These are phyloP conservation scores for Aureobasidium melanogenum DNA, from an alignment of 2,329 filamentous ascomycete species.

Conservation along the genomic window DNA sequence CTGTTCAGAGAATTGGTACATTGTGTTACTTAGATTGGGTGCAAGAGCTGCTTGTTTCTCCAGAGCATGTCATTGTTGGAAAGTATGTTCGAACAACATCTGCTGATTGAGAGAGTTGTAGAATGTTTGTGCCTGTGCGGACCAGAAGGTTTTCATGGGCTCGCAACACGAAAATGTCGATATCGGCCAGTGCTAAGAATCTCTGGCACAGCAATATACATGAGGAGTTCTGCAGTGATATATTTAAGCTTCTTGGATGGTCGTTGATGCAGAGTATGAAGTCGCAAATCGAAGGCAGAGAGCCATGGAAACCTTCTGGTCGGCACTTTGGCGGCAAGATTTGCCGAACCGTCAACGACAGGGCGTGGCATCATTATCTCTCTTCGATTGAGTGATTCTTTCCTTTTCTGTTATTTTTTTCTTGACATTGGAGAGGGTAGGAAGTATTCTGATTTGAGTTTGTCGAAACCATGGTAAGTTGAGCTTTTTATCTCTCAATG, in stretches of 20 bases:
- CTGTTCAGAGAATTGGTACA: too few species aligned
- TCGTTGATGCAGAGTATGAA: not conserved
- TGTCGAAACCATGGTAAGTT: not conserved
- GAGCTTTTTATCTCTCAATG: not conserved
- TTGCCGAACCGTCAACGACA: not conserved
- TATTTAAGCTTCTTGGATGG: not conserved
- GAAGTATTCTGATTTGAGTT: not conserved
- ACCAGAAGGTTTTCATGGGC: not conserved
- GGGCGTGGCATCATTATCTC: not conserved
- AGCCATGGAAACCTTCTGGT: too few species aligned
- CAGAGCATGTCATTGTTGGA: too few species aligned
- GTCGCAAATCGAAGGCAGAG: not conserved
- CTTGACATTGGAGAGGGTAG: not conserved
- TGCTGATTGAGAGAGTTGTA: not conserved
- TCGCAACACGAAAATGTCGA: too few species aligned
- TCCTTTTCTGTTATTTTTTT: not conserved
- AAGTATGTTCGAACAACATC: not conserved
- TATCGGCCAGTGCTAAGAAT: not conserved
- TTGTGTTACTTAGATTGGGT: too few species aligned
- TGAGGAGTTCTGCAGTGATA: too few species aligned
- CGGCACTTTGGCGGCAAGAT: not conserved
- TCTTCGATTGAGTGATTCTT: not conserved
- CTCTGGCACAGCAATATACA: not conserved
- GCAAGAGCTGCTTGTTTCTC: too few species aligned
- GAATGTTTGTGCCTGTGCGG: not conserved